Conservation (phyloP, 1,139 yeast genomes). For the Scheffersomyces cryptocercus region DNA sequence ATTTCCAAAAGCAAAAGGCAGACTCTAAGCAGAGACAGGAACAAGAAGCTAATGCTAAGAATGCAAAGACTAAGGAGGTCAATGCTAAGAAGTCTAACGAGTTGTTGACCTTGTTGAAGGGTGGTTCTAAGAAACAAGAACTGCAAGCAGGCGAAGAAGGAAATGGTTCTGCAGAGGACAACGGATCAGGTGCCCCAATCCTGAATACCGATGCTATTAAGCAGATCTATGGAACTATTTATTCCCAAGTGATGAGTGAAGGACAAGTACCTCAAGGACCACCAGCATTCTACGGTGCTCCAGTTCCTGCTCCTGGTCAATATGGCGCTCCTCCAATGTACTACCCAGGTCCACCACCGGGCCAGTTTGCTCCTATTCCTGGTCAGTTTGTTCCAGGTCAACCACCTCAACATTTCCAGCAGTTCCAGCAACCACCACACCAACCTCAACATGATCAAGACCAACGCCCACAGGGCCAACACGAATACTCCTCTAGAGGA, state of each 20-base stretch:
- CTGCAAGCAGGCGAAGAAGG: slow-evolving; percentile 8
- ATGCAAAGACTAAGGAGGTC: slow-evolving; percentile 6
- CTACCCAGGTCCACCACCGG: slow-evolving; percentile 2
- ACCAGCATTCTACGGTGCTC: slow-evolving; percentile 10
- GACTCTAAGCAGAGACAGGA: slow-evolving; percentile 17
- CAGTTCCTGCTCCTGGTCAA: slow-evolving; percentile 14
- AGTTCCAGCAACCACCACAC: slow-evolving; percentile 9
- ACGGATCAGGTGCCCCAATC: slow-evolving; percentile 10
- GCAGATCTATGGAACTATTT: slow-evolving; percentile 51
- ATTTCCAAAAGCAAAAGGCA: slow-evolving; percentile 20
- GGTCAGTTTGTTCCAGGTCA: slow-evolving; percentile 19
- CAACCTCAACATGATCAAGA: slow-evolving; percentile 7
- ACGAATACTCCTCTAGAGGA: slow-evolving; percentile 17
- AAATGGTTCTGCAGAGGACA: slow-evolving; percentile 19
- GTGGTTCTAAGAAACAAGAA: slow-evolving; percentile 12
- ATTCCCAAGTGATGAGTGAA: slow-evolving; percentile 44
- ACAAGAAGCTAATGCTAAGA: slow-evolving; percentile 8
- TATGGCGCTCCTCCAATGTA: slow-evolving; percentile 8
- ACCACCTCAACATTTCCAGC: slow-evolving; percentile 18
- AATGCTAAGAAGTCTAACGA: slow-evolving; percentile 21
- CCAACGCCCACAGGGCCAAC: slow-evolving; percentile 8
- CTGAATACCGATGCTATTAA: slow-evolving; percentile 43
- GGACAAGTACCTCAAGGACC: slow-evolving; percentile 22
- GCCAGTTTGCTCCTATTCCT: slow-evolving; percentile 14
- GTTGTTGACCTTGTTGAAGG: slow-evolving; percentile 28